Percentiles rank a stretch among this genome's conserved stretches.
Conservation (phyloP, 2,329 filamentous ascomycete genomes). For the Incumbomyces lentus region DNA sequence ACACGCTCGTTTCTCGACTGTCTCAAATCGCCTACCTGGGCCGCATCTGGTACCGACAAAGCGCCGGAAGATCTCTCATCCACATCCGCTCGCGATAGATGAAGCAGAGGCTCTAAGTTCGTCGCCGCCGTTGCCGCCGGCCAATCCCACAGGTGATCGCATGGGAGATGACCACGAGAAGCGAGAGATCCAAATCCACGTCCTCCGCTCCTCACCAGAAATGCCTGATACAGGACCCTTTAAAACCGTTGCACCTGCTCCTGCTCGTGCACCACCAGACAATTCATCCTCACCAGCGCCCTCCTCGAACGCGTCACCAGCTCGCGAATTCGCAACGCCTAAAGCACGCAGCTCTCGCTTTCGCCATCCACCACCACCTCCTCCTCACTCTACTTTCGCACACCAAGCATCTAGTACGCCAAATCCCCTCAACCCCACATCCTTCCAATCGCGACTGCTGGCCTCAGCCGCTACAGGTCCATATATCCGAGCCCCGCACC, state of each 20-base stretch:
- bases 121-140: background rate
- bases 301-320: background rate
- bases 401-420: background rate
- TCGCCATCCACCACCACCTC: background rate
- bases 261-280: no score
- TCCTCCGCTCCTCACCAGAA: conserved; percentile 1
- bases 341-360: conserved; percentile 4
- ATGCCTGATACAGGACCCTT: background rate
- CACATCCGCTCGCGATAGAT: background rate
- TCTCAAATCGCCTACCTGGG: background rate
- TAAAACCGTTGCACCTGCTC: no score
- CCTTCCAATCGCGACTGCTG: conserved; percentile 5
- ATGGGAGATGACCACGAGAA: background rate
- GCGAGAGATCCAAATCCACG: background rate
- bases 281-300: background rate
- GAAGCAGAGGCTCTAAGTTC: background rate
- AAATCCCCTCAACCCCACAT: background rate
- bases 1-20: background rate
- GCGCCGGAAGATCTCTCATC: background rate
- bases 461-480: no score
- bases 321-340: background rate
- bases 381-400: background rate
- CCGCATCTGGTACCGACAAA: background rate
- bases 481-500: background rate
- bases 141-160: no score